Conservation (phyloP, 208 protist genomes). For the Kentomonas sorsogonicus region DNA sequence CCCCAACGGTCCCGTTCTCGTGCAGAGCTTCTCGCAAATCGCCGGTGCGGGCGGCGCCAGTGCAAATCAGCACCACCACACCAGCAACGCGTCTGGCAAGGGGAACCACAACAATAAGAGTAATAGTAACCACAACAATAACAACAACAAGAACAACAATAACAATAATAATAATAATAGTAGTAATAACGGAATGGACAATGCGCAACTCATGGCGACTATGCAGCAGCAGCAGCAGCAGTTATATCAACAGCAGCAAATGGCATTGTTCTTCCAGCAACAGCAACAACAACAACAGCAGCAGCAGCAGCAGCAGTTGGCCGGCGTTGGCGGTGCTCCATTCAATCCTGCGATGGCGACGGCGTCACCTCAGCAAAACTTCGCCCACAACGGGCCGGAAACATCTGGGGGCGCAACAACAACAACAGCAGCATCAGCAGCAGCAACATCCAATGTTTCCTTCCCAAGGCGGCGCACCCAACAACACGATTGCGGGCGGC, state of each 20-base stretch:
- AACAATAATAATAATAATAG: constrained; percentile 3
- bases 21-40: too few relatives aligned
- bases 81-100: background rate
- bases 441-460: too few relatives aligned
- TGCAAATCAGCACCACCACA: background rate
- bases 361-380: too few relatives aligned
- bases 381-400: too few relatives aligned
- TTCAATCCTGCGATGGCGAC: too few relatives aligned
- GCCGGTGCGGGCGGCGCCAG: background rate
- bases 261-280: background rate
- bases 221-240: background rate
- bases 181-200: background rate
- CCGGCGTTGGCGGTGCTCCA: too few relatives aligned
- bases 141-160: constrained; percentile 4
- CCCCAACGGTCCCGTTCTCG: background rate
- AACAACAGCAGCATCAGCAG: too few relatives aligned
- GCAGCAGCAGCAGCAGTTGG: constrained; percentile 3
- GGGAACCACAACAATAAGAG: background rate
- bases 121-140: background rate
- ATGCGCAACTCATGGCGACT: background rate
- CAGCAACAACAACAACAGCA: constrained; percentile 1
- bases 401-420: background rate
- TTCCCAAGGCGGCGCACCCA: too few relatives aligned
- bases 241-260: background rate
- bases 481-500: too few relatives aligned